A percentile compares a stretch with the other conserved stretches of the same genome.
phyloP scores from a whole-genome alignment of 2,329 filamentous ascomycete species.

The Fusarium fujikuroi region DNA sequence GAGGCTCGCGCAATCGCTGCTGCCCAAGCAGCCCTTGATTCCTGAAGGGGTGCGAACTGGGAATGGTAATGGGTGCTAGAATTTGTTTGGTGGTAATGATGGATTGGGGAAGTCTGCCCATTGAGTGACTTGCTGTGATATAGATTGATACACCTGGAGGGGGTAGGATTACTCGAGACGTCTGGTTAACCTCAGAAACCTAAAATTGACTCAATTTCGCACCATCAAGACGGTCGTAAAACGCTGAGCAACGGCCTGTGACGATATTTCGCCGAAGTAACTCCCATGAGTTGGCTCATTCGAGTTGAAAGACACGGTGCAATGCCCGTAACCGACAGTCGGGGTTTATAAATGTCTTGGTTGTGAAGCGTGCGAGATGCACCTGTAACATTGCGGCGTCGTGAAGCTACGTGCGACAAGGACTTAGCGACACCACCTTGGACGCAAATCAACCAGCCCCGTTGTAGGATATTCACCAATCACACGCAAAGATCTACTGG shows the following conservation, averaged over 20 bases:
- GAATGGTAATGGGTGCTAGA: not conserved
- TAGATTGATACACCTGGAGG: constrained; percentile 3
- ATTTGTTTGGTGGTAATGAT: not conserved
- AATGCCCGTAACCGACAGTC: not conserved
- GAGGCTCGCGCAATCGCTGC: constrained; percentile 41
- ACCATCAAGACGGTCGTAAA: not conserved
- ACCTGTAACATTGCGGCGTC: constrained; percentile 20
- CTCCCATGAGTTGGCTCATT: not conserved
- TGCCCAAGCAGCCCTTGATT: constrained; percentile 39
- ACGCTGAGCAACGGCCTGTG: not conserved
- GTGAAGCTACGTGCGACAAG: constrained; percentile 33
- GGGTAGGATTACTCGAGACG: not conserved
- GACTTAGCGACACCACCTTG: constrained; percentile 34
- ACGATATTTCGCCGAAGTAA: not conserved
- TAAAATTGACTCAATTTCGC: constrained; percentile 28
- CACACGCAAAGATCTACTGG: constrained; percentile 5
- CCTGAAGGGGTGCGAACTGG: constrained; percentile 14
- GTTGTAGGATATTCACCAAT: constrained; percentile 18
- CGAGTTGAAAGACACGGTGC: not conserved
- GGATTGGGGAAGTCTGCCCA: not conserved
- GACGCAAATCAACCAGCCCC: not conserved
- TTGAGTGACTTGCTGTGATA: not conserved
- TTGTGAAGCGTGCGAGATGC: constrained; percentile 14
- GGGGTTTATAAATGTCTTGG: not conserved
- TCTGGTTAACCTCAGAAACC: constrained; percentile 5